A percentile compares a stretch with the other conserved stretches of the same genome.
Evolutionary conservation across 345 rosid genomes (phyloP).

Genomic region (Sisymbrium altissimum): DNA sequence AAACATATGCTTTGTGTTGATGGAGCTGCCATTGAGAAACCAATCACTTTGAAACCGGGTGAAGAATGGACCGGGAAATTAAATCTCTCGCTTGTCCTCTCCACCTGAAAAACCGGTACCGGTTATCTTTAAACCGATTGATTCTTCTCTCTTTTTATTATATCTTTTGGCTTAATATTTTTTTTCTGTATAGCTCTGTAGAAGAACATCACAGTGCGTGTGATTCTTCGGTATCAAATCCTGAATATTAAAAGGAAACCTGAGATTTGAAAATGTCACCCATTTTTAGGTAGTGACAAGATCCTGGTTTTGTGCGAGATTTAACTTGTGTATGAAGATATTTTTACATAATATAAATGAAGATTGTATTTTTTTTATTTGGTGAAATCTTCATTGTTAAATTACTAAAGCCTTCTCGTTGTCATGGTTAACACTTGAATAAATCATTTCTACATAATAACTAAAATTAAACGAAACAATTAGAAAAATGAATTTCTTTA

Average conservation of each 20-base stretch:
- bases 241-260: conserved; percentile 21
- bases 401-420: not conserved
- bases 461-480: too few species aligned
- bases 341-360: not conserved
- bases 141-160: not conserved
- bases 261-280: conserved; percentile 29
- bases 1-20: conserved; percentile 85
- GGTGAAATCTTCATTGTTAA: not conserved
- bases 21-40: conserved; percentile 84
- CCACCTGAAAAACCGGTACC: conserved; percentile 35
- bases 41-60: conserved; percentile 81
- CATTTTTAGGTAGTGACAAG: conserved; percentile 32
- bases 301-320: conserved; percentile 37
- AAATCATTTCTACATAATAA: not conserved
- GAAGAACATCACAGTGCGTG: conserved; percentile 18
- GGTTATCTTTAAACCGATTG: conserved; percentile 16
- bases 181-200: conserved; percentile 17
- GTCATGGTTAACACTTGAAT: not conserved
- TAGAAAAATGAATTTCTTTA: too few species aligned
- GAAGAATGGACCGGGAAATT: conserved; percentile 94
- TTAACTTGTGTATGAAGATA: conserved; percentile 29
- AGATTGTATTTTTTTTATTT: not conserved
- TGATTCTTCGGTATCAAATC: conserved; percentile 17
- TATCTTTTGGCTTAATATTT: not conserved
- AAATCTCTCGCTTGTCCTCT: conserved; percentile 58